phyloP scores from a whole-genome alignment of 2,329 filamentous ascomycete genomes.

The Colletotrichum sp. region DNA sequence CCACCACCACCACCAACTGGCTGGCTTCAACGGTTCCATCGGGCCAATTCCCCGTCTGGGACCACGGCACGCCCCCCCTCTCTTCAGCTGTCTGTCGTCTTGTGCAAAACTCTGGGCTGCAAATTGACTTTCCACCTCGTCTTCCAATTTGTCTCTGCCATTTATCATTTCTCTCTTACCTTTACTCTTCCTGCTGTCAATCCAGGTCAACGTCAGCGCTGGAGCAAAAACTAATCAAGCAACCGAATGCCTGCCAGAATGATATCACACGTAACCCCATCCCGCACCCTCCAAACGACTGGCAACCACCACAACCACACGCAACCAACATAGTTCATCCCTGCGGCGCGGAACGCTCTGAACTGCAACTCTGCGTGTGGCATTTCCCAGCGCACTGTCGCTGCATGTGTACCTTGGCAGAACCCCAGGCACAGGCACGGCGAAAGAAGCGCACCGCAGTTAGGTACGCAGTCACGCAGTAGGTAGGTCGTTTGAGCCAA shows the following conservation, averaged over 20 bases:
- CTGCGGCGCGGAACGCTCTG: not conserved
- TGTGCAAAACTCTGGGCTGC: not conserved
- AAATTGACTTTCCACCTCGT: not conserved
- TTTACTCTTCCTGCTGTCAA: not conserved
- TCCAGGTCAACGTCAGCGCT: not conserved
- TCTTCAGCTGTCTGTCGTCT: not conserved
- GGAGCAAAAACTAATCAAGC: not conserved
- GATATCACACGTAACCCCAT: conserved; percentile 1
- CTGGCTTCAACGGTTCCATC: not conserved
- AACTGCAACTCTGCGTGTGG: not conserved
- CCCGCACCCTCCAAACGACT: not conserved
- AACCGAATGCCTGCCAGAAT: not conserved
- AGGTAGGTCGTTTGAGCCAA: conserved; percentile 12
- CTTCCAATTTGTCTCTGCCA: not conserved
- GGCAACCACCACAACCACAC: not conserved
- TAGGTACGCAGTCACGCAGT: not conserved
- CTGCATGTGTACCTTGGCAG: not conserved
- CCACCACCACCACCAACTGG: not conserved
- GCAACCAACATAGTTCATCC: conserved; percentile 6
- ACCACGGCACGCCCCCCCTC: not conserved
- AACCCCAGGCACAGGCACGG: not conserved
- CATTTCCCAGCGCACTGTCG: not conserved
- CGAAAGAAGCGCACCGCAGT: not conserved
- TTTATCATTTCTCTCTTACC: not conserved
- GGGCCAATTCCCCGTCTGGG: not conserved